phyloP scores from a whole-genome alignment of 2,329 filamentous ascomycete species.

The Trichophyton schoenleinii region DNA sequence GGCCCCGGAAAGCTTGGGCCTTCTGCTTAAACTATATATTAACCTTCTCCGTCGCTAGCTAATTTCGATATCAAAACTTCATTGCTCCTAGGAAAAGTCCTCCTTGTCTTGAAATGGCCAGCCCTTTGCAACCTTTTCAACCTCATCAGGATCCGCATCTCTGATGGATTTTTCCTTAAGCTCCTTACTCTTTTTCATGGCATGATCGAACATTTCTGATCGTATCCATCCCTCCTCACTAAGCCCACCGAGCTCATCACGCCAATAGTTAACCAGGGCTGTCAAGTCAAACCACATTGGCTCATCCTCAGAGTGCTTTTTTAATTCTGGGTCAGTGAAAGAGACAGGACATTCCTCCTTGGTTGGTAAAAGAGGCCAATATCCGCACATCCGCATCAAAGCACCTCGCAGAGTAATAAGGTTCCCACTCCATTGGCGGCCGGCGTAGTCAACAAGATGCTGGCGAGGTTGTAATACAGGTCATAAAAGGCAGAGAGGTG shows the following conservation, averaged over 20 bases:
- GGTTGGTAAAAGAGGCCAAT: constrained; percentile 8
- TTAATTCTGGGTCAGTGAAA: constrained; percentile 8
- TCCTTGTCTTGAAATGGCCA: constrained; percentile 12
- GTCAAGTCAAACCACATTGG: constrained; percentile 8
- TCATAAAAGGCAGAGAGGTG: constrained; percentile 7
- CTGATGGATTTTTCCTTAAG: constrained; percentile 3
- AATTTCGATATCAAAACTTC: too few relatives aligned
- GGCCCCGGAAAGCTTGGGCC: too few relatives aligned
- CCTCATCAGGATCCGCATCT: constrained; percentile 7
- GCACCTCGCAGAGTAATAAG: constrained; percentile 8
- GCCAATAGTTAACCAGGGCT: constrained; percentile 10
- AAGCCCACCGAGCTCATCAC: constrained; percentile 7
- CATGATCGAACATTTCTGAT: constrained; percentile 7
- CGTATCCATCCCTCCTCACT: constrained; percentile 12
- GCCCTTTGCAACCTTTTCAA: constrained; percentile 6
- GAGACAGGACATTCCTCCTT: constrained; percentile 6
- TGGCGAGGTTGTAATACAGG: constrained; percentile 3
- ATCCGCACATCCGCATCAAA: constrained; percentile 7
- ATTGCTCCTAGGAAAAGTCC: background rate
- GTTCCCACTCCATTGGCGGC: constrained; percentile 9
- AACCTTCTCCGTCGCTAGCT: too few relatives aligned
- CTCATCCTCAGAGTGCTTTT: constrained; percentile 9
- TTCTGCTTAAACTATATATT: too few relatives aligned
- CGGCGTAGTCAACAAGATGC: constrained; percentile 9
- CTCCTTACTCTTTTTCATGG: constrained; percentile 6